Percentiles rank a stretch among this genome's conserved stretches.
phyloP scores from a whole-genome alignment of 2,329 filamentous ascomycete species.

The Hypoxylon sp. region DNA sequence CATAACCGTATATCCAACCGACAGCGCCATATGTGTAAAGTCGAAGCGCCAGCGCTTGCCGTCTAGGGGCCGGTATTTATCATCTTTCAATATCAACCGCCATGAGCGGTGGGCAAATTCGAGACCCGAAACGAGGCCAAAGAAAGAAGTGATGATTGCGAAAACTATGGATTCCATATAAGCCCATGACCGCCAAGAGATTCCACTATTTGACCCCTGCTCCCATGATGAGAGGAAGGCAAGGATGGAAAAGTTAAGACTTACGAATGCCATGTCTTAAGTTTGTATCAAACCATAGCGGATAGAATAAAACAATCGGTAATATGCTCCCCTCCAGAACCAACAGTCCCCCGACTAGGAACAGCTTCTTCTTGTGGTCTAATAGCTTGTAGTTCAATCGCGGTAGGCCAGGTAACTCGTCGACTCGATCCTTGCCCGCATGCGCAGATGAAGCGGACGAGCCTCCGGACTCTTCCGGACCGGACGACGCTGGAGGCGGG shows the following conservation, averaged over 20 bases:
- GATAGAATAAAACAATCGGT: constrained; percentile 67
- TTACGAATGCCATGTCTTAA: constrained; percentile 55
- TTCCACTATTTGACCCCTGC: neutral
- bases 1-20: constrained; percentile 63
- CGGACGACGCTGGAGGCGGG: constrained; percentile 25
- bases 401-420: constrained; percentile 47
- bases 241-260: constrained; percentile 36
- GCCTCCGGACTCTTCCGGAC: constrained; percentile 27
- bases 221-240: neutral
- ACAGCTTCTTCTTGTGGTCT: constrained; percentile 59
- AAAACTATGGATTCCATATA: constrained; percentile 55
- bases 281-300: constrained; percentile 57
- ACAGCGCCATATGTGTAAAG: constrained; percentile 61
- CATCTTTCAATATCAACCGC: constrained; percentile 62
- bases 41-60: constrained; percentile 65
- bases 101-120: constrained; percentile 65
- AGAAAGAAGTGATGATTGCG: constrained; percentile 67
- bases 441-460: constrained; percentile 37
- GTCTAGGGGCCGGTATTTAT: constrained; percentile 65
- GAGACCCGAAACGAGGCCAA: constrained; percentile 67
- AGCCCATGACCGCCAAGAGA: neutral
- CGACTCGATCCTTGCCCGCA: constrained; percentile 37
- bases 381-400: constrained; percentile 55
- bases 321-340: constrained; percentile 63
- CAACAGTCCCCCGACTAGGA: constrained; percentile 61